Conservation (phyloP, 345 rosid genomes). For the Linum usitatissimum region DNA sequence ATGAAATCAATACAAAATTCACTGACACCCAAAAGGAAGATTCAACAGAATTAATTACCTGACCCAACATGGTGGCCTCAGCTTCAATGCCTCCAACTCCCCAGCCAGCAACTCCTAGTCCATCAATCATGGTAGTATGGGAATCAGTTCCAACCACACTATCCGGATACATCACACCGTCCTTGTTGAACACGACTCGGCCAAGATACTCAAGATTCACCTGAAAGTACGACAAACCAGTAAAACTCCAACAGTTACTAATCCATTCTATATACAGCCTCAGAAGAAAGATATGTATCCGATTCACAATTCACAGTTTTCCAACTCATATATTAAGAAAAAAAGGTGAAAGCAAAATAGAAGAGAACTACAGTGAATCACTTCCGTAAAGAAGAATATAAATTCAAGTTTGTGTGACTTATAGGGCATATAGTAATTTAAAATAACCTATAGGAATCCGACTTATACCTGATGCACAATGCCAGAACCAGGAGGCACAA, state of each 20-base stretch:
- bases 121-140: slow-evolving; percentile 99
- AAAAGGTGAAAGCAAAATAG: background rate
- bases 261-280: background rate
- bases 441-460: background rate
- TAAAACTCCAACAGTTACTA: background rate
- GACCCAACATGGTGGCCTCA: slow-evolving; percentile 98
- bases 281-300: background rate
- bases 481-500: slow-evolving; percentile 99
- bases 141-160: slow-evolving; percentile 99
- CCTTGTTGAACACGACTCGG: slow-evolving; percentile 83
- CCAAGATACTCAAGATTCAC: slow-evolving; percentile 97
- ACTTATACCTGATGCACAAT: slow-evolving; percentile 88
- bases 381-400: background rate
- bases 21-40: too few species aligned
- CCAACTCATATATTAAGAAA: background rate
- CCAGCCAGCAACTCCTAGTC: slow-evolving; percentile 99
- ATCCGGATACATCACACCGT: slow-evolving; percentile 76
- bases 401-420: background rate
- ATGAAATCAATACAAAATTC: too few species aligned
- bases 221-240: slow-evolving; percentile 34
- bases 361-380: background rate
- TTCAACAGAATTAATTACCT: slow-evolving; percentile 33
- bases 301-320: background rate
- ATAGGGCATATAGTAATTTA: background rate
- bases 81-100: slow-evolving; percentile 99